Evolutionary conservation across 1,284 basidiomycete species (phyloP).

Genomic region (Volvariella volvacea): DNA sequence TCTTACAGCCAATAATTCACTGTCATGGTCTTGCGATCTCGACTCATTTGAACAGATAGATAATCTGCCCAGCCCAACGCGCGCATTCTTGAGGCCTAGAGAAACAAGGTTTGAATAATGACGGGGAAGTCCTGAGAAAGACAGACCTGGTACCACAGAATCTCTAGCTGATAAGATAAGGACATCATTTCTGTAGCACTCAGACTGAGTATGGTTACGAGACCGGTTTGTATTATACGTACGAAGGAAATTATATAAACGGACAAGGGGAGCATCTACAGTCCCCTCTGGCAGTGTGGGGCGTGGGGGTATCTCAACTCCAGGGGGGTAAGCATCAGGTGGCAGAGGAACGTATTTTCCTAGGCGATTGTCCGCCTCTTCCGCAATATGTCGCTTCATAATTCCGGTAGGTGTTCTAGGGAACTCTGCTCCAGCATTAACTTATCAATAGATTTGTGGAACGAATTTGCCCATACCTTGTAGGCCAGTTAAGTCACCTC

Average conservation of each 20-base stretch:
- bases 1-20: constrained; percentile 78
- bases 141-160: constrained; percentile 69
- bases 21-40: constrained; percentile 57
- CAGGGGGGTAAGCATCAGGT: constrained; percentile 32
- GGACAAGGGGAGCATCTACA: constrained; percentile 70
- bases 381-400: constrained; percentile 63
- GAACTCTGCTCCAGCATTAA: constrained; percentile 43
- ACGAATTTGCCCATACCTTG: constrained; percentile 55
- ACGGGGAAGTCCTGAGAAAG: neutral
- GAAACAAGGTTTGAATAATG: neutral
- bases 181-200: constrained; percentile 69
- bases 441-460: constrained; percentile 1
- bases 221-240: constrained; percentile 21
- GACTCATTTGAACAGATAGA: constrained; percentile 55
- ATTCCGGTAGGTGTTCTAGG: constrained; percentile 56
- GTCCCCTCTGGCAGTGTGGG: constrained; percentile 54
- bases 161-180: constrained; percentile 78
- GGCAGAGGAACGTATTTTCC: constrained; percentile 52
- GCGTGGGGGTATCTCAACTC: constrained; percentile 36
- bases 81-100: constrained; percentile 62
- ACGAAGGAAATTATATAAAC: constrained; percentile 79
- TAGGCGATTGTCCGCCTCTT: constrained; percentile 64
- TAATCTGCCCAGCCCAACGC: constrained; percentile 75
- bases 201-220: constrained; percentile 1
- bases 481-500: constrained; percentile 62